These are phyloP conservation scores for Xylaria scruposa DNA, from an alignment of 495 filamentous ascomycete genomes.

Conservation along the genomic window DNA sequence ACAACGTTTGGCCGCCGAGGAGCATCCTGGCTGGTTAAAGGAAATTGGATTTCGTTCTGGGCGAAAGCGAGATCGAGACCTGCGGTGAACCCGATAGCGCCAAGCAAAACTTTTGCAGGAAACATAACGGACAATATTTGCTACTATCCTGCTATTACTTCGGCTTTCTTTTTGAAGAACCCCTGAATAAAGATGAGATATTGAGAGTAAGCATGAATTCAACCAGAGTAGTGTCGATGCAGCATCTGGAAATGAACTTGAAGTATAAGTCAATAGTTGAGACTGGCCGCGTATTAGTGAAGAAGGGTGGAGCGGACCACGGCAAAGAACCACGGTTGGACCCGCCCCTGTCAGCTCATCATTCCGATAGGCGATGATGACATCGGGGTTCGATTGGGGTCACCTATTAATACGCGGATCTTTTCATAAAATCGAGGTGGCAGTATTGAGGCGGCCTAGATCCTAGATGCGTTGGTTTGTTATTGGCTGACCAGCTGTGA, in stretches of 20 bases:
- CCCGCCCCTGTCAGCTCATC: constrained; percentile 13
- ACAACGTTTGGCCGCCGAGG: constrained; percentile 44
- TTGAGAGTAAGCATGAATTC: neutral
- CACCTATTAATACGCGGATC: neutral
- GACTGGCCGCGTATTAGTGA: neutral
- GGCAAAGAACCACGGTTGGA: neutral
- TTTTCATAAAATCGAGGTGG: neutral
- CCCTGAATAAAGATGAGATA: neutral
- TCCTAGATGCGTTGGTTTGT: neutral
- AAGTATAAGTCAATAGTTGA: neutral
- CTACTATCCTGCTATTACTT: neutral
- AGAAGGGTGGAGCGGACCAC: neutral
- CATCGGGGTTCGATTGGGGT: constrained; percentile 6
- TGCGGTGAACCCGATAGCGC: neutral
- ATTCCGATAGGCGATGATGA: constrained; percentile 13
- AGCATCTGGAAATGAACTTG: neutral
- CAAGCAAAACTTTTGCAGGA: neutral
- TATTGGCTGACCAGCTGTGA: neutral
- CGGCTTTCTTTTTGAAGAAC: neutral
- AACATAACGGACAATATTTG: constrained; percentile 2
- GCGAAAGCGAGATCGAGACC: constrained; percentile 9
- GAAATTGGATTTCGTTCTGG: constrained; percentile 12
- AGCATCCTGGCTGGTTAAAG: neutral
- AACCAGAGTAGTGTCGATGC: neutral
- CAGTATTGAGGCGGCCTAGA: neutral